Conservation (phyloP, 768 basidiomycete species). For the Amanita exitialis region DNA sequence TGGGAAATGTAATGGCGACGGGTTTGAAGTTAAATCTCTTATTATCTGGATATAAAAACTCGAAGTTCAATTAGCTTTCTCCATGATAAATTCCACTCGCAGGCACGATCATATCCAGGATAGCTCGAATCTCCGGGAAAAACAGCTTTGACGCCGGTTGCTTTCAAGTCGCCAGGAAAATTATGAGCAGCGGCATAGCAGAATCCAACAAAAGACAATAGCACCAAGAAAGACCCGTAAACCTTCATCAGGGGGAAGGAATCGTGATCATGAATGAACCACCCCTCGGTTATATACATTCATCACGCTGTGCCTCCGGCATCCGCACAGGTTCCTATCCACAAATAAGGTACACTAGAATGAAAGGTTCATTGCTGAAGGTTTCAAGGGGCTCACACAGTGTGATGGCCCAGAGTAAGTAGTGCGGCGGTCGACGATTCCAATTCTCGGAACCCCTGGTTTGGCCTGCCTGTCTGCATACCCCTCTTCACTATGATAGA, state of each 20-base stretch:
- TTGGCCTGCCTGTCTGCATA: no score
- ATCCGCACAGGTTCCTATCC: no score
- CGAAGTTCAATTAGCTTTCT: background rate
- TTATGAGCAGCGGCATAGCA: background rate
- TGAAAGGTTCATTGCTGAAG: no score
- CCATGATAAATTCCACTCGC: background rate
- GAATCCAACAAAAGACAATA: background rate
- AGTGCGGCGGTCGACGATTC: no score
- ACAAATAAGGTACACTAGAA: no score
- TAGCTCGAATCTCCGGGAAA: constrained; percentile 3
- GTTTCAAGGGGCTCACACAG: no score
- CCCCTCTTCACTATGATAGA: no score
- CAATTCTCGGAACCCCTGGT: no score
- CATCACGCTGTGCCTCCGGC: no score
- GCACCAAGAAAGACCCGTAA: background rate
- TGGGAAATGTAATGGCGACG: constrained; percentile 20
- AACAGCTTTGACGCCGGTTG: background rate
- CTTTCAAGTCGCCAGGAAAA: background rate
- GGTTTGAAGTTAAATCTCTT: constrained; percentile 19
- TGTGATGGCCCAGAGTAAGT: no score
- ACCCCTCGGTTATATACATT: no score
- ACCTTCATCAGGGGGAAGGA: background rate
- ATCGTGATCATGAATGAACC: no score
- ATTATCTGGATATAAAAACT: constrained; percentile 16
- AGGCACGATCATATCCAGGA: background rate